Evolutionary conservation across 2,329 filamentous ascomycete species (phyloP), one percentile per base, ranked within the genome.

Genomic region (Neonectria ditissima): DNA sequence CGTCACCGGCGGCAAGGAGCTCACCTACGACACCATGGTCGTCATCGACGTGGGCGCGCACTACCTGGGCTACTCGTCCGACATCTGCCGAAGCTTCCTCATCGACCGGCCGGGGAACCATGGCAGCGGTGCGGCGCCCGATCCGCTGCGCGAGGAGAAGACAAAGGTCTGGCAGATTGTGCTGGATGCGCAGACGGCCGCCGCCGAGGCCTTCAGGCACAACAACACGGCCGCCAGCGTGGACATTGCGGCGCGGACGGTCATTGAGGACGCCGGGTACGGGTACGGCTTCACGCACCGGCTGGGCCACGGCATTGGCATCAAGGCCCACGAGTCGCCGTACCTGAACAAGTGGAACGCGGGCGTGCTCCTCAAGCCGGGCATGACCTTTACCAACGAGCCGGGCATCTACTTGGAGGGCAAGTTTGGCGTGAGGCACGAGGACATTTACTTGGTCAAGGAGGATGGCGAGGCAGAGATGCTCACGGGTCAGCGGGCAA

Each of bases 241-340:
- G 2, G 88, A 90, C 63, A 82, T 90, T 43, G 87, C 88, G 1
- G 88, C 88, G 6, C 81, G 87, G 2, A 76, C 77, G 0, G 80
- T 90, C 20, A 90, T 90, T 53, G 80, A 84, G 13, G 74, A 82
- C 11, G 87, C 86, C 0, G 87, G 87, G 0, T 90, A 90, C 62
- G 86, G 85, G 0, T 77, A 82, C 20, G 81, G 80, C 0, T 90
- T 90, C 65, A 90, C 87, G 1, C 88, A 90, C 67, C 82, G 88
- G 1, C 78, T 90, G 1, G 88, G 88, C 1, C 88, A 91, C 68
- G 85, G 88, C 1, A 89, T 91, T 51, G 88, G 88, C 0, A 89
- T 91, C 72, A 90, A 90, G 76, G 87, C 87, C 1, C 88, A 90
- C 66, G 88, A 90, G 71, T 87, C 85, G 30, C 88, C 87, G 0